Conservation (phyloP, 352 stramenopile species). For the Globisporangium iwayamae region DNA sequence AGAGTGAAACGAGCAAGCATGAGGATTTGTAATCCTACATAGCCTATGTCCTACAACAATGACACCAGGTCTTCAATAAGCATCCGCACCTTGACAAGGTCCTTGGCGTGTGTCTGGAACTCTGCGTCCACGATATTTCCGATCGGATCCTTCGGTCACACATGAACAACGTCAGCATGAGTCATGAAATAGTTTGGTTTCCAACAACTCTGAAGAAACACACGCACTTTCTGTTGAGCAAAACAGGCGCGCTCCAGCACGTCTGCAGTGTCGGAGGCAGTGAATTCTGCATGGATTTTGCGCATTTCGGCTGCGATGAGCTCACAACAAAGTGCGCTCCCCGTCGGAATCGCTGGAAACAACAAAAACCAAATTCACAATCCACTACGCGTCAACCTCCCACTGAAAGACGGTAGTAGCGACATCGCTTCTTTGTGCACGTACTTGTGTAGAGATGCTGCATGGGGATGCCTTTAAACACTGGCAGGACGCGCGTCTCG, state of each 20-base stretch:
- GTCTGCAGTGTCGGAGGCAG: slow-evolving; percentile 39
- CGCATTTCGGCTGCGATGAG: slow-evolving; percentile 29
- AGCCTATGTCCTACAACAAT: too few relatives aligned
- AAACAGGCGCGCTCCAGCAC: slow-evolving; percentile 79
- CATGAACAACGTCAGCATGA: not conserved
- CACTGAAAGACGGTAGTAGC: not conserved
- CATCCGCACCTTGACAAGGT: slow-evolving; percentile 31
- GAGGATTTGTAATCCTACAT: not conserved
- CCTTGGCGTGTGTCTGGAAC: slow-evolving; percentile 37
- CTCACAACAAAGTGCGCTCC: slow-evolving; percentile 43
- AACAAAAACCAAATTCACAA: not conserved
- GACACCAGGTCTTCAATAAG: too few relatives aligned
- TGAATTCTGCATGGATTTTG: slow-evolving; percentile 15
- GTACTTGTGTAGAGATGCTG: slow-evolving; percentile 64
- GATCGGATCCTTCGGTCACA: slow-evolving; percentile 27
- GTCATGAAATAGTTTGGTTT: too few relatives aligned
- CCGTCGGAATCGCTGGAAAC: slow-evolving; percentile 37
- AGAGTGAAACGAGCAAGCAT: not conserved
- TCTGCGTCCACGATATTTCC: slow-evolving; percentile 35
- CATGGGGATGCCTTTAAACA: slow-evolving; percentile 83
- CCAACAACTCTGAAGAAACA: not conserved
- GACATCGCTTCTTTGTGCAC: not conserved
- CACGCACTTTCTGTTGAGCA: slow-evolving; percentile 42
- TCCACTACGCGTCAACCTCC: not conserved
- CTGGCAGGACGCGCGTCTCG: slow-evolving; percentile 69